These are phyloP conservation scores for Nothophoma quercina DNA, from an alignment of 2,329 filamentous ascomycete species.

Conservation along the genomic window DNA sequence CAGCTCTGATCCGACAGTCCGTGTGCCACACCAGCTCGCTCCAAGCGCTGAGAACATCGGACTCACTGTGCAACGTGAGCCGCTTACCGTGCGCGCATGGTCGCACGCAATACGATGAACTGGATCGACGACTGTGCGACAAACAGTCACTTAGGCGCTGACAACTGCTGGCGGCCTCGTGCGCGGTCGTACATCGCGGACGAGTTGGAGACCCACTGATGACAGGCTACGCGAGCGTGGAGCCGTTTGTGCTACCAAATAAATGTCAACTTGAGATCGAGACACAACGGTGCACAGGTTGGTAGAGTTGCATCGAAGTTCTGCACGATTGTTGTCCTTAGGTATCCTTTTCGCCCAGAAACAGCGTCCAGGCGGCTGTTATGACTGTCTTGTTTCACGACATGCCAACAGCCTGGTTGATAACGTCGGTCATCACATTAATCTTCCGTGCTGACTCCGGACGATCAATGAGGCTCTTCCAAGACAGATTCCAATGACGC, in stretches of 20 bases:
- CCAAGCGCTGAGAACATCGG: constrained; percentile 1
- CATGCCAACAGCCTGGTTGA: too few relatives aligned
- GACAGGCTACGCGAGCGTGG: constrained; percentile 5
- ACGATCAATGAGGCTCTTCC: background rate
- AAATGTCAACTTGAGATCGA: constrained; percentile 2
- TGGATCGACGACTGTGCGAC: constrained; percentile 1
- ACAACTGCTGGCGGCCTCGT: constrained; percentile 3
- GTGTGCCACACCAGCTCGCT: constrained; percentile 1
- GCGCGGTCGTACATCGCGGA: background rate
- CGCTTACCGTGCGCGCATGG: too few relatives aligned
- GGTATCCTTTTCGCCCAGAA: constrained; percentile 4
- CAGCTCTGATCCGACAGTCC: background rate
- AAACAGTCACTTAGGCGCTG: background rate
- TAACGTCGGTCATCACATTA: background rate
- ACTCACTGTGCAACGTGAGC: constrained; percentile 2
- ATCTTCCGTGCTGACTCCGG: background rate
- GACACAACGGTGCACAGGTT: background rate
- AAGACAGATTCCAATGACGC: background rate
- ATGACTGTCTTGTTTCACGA: background rate
- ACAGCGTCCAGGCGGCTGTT: background rate
- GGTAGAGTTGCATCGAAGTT: background rate
- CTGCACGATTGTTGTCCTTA: background rate
- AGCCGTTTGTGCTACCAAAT: constrained; percentile 9
- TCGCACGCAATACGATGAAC: constrained; percentile 2
- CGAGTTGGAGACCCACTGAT: background rate